Base-by-base conservation (phyloP, 108 stramenopile species). In the Cylindrotheca fusiformis region DNA sequence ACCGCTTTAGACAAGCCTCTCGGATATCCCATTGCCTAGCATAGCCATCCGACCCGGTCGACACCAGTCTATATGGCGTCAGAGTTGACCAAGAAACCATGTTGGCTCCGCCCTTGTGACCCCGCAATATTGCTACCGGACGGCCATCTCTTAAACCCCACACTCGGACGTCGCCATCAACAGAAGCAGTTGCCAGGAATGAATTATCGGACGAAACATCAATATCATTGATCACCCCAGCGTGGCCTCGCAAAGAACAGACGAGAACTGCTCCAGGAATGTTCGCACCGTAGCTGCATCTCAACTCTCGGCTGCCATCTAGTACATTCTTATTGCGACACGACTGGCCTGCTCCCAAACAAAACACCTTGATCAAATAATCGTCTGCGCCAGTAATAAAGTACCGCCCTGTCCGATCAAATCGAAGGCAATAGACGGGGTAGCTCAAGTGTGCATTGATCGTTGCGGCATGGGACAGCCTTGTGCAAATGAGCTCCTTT, bases 361-460 rank as follows among this genome's bases (percentile, higher is more conserved):
- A 82, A 78, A 95, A 98, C 25, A 95, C 60, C 74, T 96, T 96
- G 36, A 93, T 86, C 17, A 98, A 79, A 36, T 80, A 83, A 59
- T 98, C 97, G 60, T 97, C 96, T 8, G 96, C 90, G n/a, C 97
- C 97, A 4, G 96, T 96, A 21, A 96, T 68, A 63, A 96, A 88
- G 62, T 89, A 98, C 32, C 88, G 76, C 5, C 95, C 96, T 4
- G 93, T 90, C 29, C 58, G 61, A 82, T 98, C 97, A 60, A 95
- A 95, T 44, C 78, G 82, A 6, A 93, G 60, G 68, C 92, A 95
- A 63, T 89, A 98, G 4, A 96, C 87, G 4, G 95, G 94, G 36
- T 82, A 87, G 20, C 68, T 44, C 63, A 95, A 66, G 53, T 97
- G 96, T 19, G 94, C 75, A 55, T 85, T 95, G 20, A 93, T 85